Percentiles rank a stretch among this genome's conserved stretches.
These are phyloP conservation scores for Bauhinia variegata DNA, from an alignment of 306 rosid species.

Conservation along the genomic window DNA sequence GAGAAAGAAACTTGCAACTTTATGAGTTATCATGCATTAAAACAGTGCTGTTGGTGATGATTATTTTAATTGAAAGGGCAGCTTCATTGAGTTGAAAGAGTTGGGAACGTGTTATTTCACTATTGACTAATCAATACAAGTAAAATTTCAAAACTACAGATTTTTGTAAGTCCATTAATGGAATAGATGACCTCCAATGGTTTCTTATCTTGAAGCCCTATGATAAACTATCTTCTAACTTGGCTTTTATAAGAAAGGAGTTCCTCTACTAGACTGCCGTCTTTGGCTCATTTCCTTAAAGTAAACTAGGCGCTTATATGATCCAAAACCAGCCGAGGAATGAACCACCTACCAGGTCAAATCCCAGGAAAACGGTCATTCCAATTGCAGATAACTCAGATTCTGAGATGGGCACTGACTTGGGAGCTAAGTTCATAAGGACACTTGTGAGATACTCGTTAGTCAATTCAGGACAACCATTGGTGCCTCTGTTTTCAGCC, in stretches of 20 bases:
- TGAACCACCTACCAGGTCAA: conserved; percentile 86
- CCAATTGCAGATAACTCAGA: conserved; percentile 82
- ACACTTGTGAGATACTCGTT: conserved; percentile 87
- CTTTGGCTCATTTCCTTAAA: too few species aligned
- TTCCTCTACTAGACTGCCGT: not conserved
- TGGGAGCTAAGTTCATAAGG: conserved; percentile 77
- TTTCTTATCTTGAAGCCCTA: too few species aligned
- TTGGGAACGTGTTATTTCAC: too few species aligned
- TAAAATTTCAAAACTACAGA: conserved; percentile 3
- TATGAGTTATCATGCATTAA: too few species aligned
- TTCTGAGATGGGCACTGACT: conserved; percentile 60
- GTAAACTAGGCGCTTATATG: conserved; percentile 41
- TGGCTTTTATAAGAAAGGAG: not conserved
- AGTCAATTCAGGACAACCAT: conserved; percentile 58
- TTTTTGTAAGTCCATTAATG: too few species aligned
- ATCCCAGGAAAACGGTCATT: conserved; percentile 79
- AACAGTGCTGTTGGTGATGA: not conserved
- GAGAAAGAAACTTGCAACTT: not conserved
- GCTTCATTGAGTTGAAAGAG: too few species aligned
- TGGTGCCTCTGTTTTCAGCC: conserved; percentile 75
- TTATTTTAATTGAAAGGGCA: not conserved
- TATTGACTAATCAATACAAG: too few species aligned
- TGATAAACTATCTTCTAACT: conserved; percentile 11
- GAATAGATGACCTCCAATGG: too few species aligned
- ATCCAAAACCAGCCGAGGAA: conserved; percentile 91